These are phyloP conservation scores for Mycena crocata DNA, from an alignment of 768 basidiomycete genomes.

Conservation along the genomic window DNA sequence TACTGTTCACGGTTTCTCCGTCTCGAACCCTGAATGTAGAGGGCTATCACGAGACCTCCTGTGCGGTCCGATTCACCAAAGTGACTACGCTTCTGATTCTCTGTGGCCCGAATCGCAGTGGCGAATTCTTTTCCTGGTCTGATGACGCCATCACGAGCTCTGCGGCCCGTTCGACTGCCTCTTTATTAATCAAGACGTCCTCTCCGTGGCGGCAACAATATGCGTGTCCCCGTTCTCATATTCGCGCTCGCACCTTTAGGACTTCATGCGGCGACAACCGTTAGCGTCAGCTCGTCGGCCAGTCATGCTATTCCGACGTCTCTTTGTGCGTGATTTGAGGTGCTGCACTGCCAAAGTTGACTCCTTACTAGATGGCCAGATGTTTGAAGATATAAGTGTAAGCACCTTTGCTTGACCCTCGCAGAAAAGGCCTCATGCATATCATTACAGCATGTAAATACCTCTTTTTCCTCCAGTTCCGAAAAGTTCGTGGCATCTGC, in stretches of 20 bases:
- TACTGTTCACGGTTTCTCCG: no score
- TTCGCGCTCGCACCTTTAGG: constrained; percentile 53
- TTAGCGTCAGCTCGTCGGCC: constrained; percentile 57
- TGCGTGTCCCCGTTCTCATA: not conserved
- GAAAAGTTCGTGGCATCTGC: not conserved
- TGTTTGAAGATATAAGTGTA: constrained; percentile 80
- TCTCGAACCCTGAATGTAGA: no score
- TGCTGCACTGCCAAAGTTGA: not conserved
- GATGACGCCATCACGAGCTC: constrained; percentile 23
- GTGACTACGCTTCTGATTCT: not conserved
- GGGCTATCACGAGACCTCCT: no score
- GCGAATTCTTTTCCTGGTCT: constrained; percentile 8
- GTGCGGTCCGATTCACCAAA: not conserved
- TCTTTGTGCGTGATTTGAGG: constrained; percentile 56
- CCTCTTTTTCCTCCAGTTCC: not conserved
- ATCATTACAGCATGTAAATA: constrained; percentile 48
- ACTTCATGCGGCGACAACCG: constrained; percentile 68
- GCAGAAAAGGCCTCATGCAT: constrained; percentile 3
- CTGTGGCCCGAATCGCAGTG: not conserved
- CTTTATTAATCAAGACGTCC: not conserved
- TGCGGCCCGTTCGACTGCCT: constrained; percentile 9
- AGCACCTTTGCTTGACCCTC: constrained; percentile 38
- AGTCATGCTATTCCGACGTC: constrained; percentile 65
- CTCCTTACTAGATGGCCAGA: constrained; percentile 57
- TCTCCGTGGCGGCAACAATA: not conserved